Base-by-base conservation (phyloP, 108 stramenopile species). In the Fragilaria crotonensis region DNA sequence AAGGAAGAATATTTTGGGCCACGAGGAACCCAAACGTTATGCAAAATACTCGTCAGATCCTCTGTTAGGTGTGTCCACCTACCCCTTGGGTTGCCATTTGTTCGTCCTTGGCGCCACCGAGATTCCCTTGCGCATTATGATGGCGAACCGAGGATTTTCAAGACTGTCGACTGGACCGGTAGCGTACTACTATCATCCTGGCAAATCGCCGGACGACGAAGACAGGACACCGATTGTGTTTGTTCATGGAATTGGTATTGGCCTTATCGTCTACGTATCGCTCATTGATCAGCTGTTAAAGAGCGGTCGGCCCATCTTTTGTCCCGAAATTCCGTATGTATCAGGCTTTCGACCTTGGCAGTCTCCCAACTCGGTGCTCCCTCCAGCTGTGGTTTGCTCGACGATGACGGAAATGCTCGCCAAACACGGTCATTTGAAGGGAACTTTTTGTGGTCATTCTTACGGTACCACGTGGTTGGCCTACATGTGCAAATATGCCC, bases 171-270 rank as follows among this genome's bases (percentile, higher is more conserved):
- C 87, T 36, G 90, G 90, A 4, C 83, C 79, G 18, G 64, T 88
- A 7, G 57, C 76, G 5, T 92, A 92, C 59, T 92, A 92, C 57
- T 82, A 79, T 44, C 84, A 87, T 62, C 82, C 81, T 9, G 88
- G 88, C 3, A 63, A 25, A 32, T 25, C 59, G 23, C 57, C 18
- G 17, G 64, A 64, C 27, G 48, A 30, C 9, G 46, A 55, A 17
- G 30, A 61, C 14, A 65, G 57, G 14, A 53, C 76, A 14, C 92
- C 92, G 0, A 71, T 88, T 45, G 83, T 88, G 5, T 93, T 93
- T 63, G 72, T 87, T 45, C 92, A 93, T 71, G 92, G 92, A 23
- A 93, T 93, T 51, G 91, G 91, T 2, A 52, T 93, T 46, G 91
- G 91, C 19, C 54, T 93, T 14, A 79, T 89, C 30, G 53, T 70